Base-by-base conservation (phyloP, 352 stramenopile genomes). In the Thalassiosira livingstoniorum region DNA sequence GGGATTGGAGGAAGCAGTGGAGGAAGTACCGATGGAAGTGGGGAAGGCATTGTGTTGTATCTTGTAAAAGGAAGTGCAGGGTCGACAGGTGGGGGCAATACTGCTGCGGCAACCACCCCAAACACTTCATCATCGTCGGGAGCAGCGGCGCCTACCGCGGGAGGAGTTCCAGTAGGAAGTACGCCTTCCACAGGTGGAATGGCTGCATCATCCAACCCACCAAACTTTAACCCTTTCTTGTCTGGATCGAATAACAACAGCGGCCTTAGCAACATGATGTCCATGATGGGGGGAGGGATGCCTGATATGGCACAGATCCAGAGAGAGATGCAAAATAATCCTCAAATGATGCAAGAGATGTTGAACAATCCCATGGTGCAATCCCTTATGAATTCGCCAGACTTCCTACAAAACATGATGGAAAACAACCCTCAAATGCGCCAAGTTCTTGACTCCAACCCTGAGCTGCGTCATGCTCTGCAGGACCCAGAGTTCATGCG, bases 371-470 rank as follows among this genome's bases (percentile, higher is more conserved):
- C 90, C 62, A 95, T 98, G 90, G 95, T 98, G 80, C 96, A 99
- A 90, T 92, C 80, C 55, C 86, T 99, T 32, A 90, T 99, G 75
- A 97, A 94, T 87, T 98, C 98, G 86, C 97, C 97, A 1, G 96
- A 99, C 63, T 95, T 99, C 45, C 97, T 99, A 92, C 92, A 94
- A 18, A 94, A 80, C 75, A 97, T 99, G 77, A 97, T 98, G 94
- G 93, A 98, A 88, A 96, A 91, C 66, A 99, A 99, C 87, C 97
- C 97, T 5, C 95, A 98, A 78, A 97, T 99, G 89, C 95, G 97
- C 75, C 91, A 96, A 63, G 84, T 99, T 11, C 92, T 99, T 75
- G 96, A 99, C 81, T 90, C 95, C 53, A 99, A 99, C 87, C 97
- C 97, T 23, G 95, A 99, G 85, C 85, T 99, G 32, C 96, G 96